Percentiles rank a stretch among this genome's conserved stretches.
phyloP scores from a whole-genome alignment of 192 early-diverging fungal genomes.

The Allomyces javanicus region DNA sequence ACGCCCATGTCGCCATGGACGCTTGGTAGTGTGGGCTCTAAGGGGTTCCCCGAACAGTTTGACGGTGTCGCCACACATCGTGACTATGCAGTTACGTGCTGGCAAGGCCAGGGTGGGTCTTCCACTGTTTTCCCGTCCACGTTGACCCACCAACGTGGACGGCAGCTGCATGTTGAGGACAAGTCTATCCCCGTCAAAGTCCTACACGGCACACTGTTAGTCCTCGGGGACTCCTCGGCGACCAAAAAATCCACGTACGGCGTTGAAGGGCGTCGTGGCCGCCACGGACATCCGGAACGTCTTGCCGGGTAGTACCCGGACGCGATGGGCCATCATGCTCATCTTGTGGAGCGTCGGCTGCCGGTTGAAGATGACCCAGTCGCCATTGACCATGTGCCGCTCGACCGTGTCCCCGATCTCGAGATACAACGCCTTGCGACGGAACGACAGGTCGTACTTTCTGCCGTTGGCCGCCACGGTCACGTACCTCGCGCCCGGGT shows the following conservation, averaged over 20 bases:
- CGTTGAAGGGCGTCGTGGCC: not conserved
- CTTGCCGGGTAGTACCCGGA: not conserved
- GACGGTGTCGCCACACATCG: too few species aligned
- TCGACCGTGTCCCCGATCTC: not conserved
- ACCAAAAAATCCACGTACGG: not conserved
- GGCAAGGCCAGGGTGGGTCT: too few species aligned
- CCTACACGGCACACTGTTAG: too few species aligned
- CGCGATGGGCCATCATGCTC: conserved; percentile 2
- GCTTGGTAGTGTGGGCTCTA: too few species aligned
- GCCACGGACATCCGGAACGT: not conserved
- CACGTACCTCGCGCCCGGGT: not conserved
- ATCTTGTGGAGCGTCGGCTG: conserved; percentile 5
- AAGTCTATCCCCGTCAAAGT: conserved; percentile 8
- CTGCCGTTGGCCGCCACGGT: not conserved
- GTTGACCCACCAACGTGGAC: too few species aligned
- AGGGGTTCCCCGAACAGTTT: too few species aligned
- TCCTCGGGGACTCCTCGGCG: too few species aligned
- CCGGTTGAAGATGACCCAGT: conserved; percentile 3
- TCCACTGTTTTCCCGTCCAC: too few species aligned
- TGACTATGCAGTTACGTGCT: too few species aligned
- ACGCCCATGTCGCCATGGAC: too few species aligned
- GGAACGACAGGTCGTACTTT: not conserved
- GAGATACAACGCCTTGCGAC: not conserved
- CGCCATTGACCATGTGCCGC: conserved; percentile 1
- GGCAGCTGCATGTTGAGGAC: too few species aligned